Conservation (phyloP, 2,329 filamentous ascomycete species). For the Trichoderma harzianum region DNA sequence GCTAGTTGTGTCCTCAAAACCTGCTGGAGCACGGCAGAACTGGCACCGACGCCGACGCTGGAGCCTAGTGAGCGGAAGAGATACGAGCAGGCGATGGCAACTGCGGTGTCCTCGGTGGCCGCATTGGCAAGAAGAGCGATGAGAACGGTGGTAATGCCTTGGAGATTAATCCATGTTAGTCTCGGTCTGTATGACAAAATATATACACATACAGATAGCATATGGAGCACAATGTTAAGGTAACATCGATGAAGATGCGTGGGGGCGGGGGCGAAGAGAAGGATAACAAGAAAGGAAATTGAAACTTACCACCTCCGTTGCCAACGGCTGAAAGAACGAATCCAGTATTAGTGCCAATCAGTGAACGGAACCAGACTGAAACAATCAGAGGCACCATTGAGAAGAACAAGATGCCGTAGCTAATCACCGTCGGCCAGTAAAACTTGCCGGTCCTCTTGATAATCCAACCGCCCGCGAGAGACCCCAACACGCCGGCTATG, state of each 20-base stretch:
- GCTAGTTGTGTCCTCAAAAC: constrained; percentile 57
- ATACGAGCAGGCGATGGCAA: constrained; percentile 76
- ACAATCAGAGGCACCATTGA: constrained; percentile 41
- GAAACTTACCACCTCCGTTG: constrained; percentile 34
- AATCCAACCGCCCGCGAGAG: constrained; percentile 59
- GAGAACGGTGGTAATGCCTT: constrained; percentile 66
- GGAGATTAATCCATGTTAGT: not conserved
- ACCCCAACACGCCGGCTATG: constrained; percentile 58
- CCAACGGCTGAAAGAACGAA: constrained; percentile 48
- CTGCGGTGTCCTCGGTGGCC: constrained; percentile 63
- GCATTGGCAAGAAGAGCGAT: constrained; percentile 71
- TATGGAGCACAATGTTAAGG: not conserved
- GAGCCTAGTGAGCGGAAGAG: constrained; percentile 77
- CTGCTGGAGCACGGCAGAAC: constrained; percentile 69
- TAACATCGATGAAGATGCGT: not conserved
- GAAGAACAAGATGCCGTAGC: constrained; percentile 51
- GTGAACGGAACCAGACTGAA: constrained; percentile 4
- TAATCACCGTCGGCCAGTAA: constrained; percentile 62
- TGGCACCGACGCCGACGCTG: constrained; percentile 70
- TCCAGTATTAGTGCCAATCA: constrained; percentile 43
- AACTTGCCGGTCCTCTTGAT: constrained; percentile 71
- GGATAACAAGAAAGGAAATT: not conserved
- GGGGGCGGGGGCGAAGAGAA: not conserved
- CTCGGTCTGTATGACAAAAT: not conserved
- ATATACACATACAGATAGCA: not conserved